Conservation (phyloP, 768 basidiomycete genomes). For the Agaricus sinodeliciosus region DNA sequence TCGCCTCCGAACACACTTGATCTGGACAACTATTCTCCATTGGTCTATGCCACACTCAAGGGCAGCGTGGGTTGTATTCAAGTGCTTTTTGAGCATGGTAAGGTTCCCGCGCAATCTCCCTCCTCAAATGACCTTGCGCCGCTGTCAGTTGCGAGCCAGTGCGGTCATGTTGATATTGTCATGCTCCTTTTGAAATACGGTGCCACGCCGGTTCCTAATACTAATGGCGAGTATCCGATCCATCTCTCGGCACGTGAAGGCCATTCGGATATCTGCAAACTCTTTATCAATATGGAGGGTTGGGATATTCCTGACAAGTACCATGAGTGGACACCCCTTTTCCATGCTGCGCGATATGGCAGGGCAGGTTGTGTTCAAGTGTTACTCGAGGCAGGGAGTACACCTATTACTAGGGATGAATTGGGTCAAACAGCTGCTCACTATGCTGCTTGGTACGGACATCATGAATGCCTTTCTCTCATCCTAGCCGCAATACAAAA, state of each 20-base stretch:
- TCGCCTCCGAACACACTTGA: slow-evolving; percentile 69
- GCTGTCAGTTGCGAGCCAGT: slow-evolving; percentile 84
- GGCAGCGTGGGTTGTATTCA: slow-evolving; percentile 80
- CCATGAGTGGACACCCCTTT: slow-evolving; percentile 96
- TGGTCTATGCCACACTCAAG: slow-evolving; percentile 87
- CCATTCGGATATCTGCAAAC: slow-evolving; percentile 74
- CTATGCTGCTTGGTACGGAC: slow-evolving; percentile 96
- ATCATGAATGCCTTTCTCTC: slow-evolving; percentile 57
- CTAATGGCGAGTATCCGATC: slow-evolving; percentile 94
- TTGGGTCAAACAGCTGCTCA: slow-evolving; percentile 79
- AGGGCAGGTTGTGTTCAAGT: slow-evolving; percentile 65
- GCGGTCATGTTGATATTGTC: slow-evolving; percentile 82
- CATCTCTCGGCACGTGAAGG: slow-evolving; percentile 94
- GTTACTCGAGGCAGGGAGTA: slow-evolving; percentile 75
- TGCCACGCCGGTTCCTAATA: slow-evolving; percentile 76
- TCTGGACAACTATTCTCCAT: slow-evolving; percentile 90
- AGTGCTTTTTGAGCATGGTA: slow-evolving; percentile 71
- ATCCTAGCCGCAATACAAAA: slow-evolving; percentile 43
- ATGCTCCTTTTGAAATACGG: slow-evolving; percentile 70
- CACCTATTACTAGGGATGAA: slow-evolving; percentile 77
- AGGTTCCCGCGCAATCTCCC: slow-evolving; percentile 55
- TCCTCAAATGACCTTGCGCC: slow-evolving; percentile 70
- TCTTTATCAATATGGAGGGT: slow-evolving; percentile 68
- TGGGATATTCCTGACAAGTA: slow-evolving; percentile 93
- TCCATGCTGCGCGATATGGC: slow-evolving; percentile 90